Percentiles rank a stretch among this genome's conserved stretches.
Evolutionary conservation across 2,329 filamentous ascomycete genomes (phyloP).

Genomic region (Phaeoacremonium minimum): DNA sequence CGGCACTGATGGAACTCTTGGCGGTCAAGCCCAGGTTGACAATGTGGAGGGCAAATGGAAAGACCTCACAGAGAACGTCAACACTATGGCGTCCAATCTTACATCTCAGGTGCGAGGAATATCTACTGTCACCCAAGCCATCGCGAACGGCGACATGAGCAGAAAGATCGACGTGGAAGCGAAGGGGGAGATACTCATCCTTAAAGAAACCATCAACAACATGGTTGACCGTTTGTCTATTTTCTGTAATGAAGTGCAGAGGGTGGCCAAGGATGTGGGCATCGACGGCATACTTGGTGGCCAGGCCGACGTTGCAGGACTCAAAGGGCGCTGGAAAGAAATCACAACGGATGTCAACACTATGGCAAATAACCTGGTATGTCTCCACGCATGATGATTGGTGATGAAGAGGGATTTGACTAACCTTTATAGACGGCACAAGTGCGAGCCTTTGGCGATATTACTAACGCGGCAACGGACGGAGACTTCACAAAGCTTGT

Average conservation of each 20-base stretch:
- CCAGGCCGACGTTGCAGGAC: slow-evolving; percentile 88
- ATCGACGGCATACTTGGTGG: slow-evolving; percentile 98
- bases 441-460: slow-evolving; percentile 95
- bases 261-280: slow-evolving; percentile 92
- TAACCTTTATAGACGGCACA: slow-evolving; percentile 77
- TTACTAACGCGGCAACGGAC: slow-evolving; percentile 95
- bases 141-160: slow-evolving; percentile 92
- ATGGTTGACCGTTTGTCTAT: slow-evolving; percentile 95
- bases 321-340: slow-evolving; percentile 95
- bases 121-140: slow-evolving; percentile 89
- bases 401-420: not conserved
- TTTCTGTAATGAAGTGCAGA: slow-evolving; percentile 93
- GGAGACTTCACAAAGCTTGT: slow-evolving; percentile 97
- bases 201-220: slow-evolving; percentile 98
- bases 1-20: slow-evolving; percentile 90
- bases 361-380: slow-evolving; percentile 67
- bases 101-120: slow-evolving; percentile 82
- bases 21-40: slow-evolving; percentile 88
- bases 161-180: slow-evolving; percentile 94
- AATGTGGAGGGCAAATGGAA: slow-evolving; percentile 98
- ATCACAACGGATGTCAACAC: slow-evolving; percentile 97
- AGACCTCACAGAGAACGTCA: slow-evolving; percentile 87
- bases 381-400: slow-evolving; percentile 12
- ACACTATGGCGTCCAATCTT: slow-evolving; percentile 68
- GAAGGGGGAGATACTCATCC: slow-evolving; percentile 86